These are phyloP conservation scores for Ceratocystis huliohia DNA, from an alignment of 2,329 filamentous ascomycete species.

Conservation along the genomic window DNA sequence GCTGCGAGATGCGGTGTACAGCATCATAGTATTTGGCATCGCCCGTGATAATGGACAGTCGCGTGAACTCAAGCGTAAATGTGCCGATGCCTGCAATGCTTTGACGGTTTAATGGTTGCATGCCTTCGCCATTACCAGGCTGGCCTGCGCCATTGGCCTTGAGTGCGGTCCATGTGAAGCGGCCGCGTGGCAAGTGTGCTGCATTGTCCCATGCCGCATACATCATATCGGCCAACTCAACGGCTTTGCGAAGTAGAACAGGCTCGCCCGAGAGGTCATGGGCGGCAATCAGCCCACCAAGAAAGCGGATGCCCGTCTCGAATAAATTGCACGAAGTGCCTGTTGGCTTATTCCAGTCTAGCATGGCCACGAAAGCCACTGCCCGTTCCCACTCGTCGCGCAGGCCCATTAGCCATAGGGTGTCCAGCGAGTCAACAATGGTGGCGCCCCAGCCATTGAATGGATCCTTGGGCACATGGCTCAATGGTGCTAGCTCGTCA, in stretches of 20 bases:
- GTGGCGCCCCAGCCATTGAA: constrained; percentile 58
- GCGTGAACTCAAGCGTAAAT: constrained; percentile 49
- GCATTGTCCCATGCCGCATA: constrained; percentile 56
- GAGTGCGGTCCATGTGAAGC: constrained; percentile 34
- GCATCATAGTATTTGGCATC: constrained; percentile 51
- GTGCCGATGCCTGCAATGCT: constrained; percentile 38
- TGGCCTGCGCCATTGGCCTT: constrained; percentile 23
- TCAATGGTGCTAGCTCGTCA: constrained; percentile 49
- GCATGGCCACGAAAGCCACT: constrained; percentile 41
- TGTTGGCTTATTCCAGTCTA: constrained; percentile 48
- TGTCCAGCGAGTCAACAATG: constrained; percentile 54
- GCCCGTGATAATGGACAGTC: constrained; percentile 50
- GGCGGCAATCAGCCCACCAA: constrained; percentile 56
- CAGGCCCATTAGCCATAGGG: constrained; percentile 61
- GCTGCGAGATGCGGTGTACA: constrained; percentile 43
- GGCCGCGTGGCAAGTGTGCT: constrained; percentile 48
- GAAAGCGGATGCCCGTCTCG: constrained; percentile 58
- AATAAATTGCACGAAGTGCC: constrained; percentile 47
- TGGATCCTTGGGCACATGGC: constrained; percentile 39
- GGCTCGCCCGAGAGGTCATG: constrained; percentile 51
- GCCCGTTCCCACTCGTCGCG: constrained; percentile 53
- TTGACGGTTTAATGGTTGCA: constrained; percentile 27
- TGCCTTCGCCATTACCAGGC: constrained; percentile 25
- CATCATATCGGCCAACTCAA: constrained; percentile 50
- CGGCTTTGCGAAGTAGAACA: constrained; percentile 47